These are phyloP conservation scores for Syncephalis plumigaleata DNA, from an alignment of 371 early-diverging fungal genomes.

Conservation along the genomic window DNA sequence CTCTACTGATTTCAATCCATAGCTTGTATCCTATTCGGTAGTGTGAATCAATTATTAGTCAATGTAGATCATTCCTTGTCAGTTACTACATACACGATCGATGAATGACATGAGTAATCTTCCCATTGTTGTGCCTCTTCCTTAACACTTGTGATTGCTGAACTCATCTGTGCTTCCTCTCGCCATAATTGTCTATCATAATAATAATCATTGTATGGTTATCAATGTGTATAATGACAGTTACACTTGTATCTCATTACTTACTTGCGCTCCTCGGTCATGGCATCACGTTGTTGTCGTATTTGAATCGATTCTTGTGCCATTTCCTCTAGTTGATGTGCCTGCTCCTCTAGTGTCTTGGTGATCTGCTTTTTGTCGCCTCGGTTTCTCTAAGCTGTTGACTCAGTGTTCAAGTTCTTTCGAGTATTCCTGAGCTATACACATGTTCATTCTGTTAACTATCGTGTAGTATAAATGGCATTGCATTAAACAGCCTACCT, in stretches of 20 bases:
- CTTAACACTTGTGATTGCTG: neutral
- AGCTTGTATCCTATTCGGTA: slow-evolving; percentile 54
- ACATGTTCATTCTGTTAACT: no score
- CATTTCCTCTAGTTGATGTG: neutral
- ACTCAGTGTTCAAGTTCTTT: no score
- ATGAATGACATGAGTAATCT: slow-evolving; percentile 11
- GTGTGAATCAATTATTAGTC: slow-evolving; percentile 1
- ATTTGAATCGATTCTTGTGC: neutral
- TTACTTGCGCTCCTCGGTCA: neutral
- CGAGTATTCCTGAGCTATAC: neutral
- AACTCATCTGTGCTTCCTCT: neutral
- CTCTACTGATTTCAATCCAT: slow-evolving; percentile 53
- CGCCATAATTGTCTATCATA: no score
- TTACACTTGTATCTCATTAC: no score
- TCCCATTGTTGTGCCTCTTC: neutral
- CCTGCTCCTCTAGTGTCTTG: neutral
- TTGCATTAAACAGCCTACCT: slow-evolving; percentile 10
- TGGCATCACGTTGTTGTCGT: neutral
- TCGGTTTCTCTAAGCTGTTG: no score
- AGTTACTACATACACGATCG: neutral
- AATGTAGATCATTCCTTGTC: slow-evolving; percentile 3
- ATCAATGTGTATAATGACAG: no score
- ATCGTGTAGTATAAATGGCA: no score
- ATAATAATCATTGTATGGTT: no score
- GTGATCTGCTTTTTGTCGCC: no score